Evolutionary conservation across 345 rosid species (phyloP).

Genomic region (Garcia nutans): DNA sequence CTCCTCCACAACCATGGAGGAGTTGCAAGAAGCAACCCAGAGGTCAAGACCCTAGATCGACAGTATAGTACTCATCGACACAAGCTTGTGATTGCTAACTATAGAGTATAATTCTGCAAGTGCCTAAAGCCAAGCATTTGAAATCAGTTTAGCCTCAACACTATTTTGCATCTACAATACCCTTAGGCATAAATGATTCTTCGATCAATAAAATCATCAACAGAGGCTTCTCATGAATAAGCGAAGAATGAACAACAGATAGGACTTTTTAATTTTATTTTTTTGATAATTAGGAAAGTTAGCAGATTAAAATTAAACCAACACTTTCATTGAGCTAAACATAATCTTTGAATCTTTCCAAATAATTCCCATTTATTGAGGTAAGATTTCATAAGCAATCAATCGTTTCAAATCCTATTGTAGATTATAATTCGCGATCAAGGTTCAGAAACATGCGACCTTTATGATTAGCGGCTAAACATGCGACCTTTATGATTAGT

Average conservation of each 20-base stretch:
- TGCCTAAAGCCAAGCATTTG: not conserved
- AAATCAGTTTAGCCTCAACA: not conserved
- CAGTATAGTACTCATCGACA: not conserved
- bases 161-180: not conserved
- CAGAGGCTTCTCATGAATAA: no score
- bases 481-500: no score
- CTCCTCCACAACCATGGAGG: no score
- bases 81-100: not conserved
- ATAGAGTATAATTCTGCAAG: not conserved
- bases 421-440: not conserved
- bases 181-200: not conserved
- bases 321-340: not conserved
- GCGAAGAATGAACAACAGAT: no score
- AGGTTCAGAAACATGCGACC: not conserved
- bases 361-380: not conserved
- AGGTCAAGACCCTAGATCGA: not conserved
- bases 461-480: no score
- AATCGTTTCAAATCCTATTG: no score
- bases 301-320: no score
- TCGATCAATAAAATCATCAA: no score
- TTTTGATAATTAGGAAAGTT: no score
- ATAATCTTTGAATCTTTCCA: not conserved
- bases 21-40: not conserved
- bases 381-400: no score
- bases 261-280: no score